Base-by-base conservation (phyloP, 306 rosid genomes). In the Cyclanthera cordifolia region DNA sequence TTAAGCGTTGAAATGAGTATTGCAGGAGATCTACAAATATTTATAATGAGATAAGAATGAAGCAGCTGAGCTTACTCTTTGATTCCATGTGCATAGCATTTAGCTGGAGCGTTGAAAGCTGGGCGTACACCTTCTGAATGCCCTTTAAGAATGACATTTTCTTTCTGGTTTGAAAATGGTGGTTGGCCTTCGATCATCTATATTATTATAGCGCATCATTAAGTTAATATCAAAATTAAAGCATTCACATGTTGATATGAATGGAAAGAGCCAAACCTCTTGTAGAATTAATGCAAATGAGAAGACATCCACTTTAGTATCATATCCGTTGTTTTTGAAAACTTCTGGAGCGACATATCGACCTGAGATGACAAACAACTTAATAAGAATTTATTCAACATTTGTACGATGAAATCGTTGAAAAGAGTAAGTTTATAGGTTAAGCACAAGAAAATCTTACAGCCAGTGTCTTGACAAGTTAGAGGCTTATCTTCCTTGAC, bases 321-420 rank as follows among this genome's bases (percentile, higher is more conserved):
- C 98, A 74, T 89, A 93, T 80, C 86, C 95, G 74, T 79, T 87
- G 16, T 74, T 79, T 68, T 63, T 84, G 74, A 76, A 92, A 83
- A 87, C 98, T 81, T 92, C 98, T 23, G 96, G 98, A 77, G 96
- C 96, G 47, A 89, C 81, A 67, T 93, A 93, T 75, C 96, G 86
- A 9, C 41, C 41, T 34, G 41, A 0, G 69, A 81, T 61, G 59
- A 73, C 71, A 72, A 75, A 72, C 6, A 72, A 69, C 58, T 71
- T 19, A 71, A 10, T 63, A 53, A n/a, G 17, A 71, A 73, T 67
- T 68, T 59, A 80, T 49, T 49, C 30, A 69, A 72, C 45, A 60
- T 51, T 71, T 56, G 14, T 1, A n/a, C n/a, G 16, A 12, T 17
- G 47, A 30, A n/a, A n/a, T n/a, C n/a, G n/a, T n/a, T 48, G 24